These are phyloP conservation scores for Sclerotinia sclerotiorum DNA, from an alignment of 2,329 filamentous ascomycete genomes.

Conservation along the genomic window DNA sequence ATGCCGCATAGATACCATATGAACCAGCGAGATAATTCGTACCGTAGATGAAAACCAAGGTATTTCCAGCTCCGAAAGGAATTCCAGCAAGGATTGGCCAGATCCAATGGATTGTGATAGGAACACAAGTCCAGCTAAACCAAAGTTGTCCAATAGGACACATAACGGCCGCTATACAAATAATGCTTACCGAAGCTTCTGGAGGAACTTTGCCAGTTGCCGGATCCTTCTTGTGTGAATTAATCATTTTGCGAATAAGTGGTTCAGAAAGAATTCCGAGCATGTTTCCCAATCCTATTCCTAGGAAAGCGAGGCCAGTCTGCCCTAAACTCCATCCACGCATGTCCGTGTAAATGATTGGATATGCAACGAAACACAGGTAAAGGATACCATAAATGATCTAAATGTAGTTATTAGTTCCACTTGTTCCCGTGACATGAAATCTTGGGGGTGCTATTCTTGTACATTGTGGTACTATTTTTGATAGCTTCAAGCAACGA, in stretches of 20 bases:
- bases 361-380: slow-evolving; percentile 87
- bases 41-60: slow-evolving; percentile 77
- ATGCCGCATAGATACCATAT: slow-evolving; percentile 80
- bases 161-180: slow-evolving; percentile 73
- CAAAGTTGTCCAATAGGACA: slow-evolving; percentile 78
- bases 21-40: slow-evolving; percentile 76
- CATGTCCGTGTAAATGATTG: slow-evolving; percentile 71
- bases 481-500: neutral
- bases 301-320: slow-evolving; percentile 75
- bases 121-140: slow-evolving; percentile 86
- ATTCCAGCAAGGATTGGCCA: slow-evolving; percentile 75
- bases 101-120: slow-evolving; percentile 77
- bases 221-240: slow-evolving; percentile 71
- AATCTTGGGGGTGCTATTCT: neutral
- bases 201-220: slow-evolving; percentile 71
- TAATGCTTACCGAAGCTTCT: slow-evolving; percentile 77
- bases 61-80: slow-evolving; percentile 76
- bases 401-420: slow-evolving; percentile 23
- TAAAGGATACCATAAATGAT: slow-evolving; percentile 85
- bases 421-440: neutral
- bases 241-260: slow-evolving; percentile 73
- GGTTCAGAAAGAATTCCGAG: slow-evolving; percentile 65
- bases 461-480: neutral
- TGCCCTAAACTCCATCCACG: slow-evolving; percentile 76
- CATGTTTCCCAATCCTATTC: slow-evolving; percentile 64